Evolutionary conservation across 768 basidiomycete genomes (phyloP).

Genomic region (Lactifluus echinatus): DNA sequence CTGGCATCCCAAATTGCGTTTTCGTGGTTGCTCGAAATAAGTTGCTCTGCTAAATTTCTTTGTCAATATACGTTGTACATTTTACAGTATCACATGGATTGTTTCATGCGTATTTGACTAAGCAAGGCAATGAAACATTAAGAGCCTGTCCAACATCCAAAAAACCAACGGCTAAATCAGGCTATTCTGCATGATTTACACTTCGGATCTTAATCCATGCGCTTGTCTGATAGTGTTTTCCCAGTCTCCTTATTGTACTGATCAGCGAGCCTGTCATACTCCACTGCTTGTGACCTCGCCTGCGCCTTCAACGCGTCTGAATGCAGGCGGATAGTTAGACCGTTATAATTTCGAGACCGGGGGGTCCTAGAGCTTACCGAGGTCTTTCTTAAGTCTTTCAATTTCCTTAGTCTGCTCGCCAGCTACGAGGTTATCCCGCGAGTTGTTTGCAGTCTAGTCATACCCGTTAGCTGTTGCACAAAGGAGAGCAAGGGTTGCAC

Average conservation of each 20-base stretch:
- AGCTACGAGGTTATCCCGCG: constrained; percentile 25
- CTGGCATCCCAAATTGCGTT: background rate
- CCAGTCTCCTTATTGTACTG: constrained; percentile 69
- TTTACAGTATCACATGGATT: background rate
- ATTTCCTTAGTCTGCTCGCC: constrained; percentile 47
- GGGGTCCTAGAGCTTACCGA: constrained; percentile 28
- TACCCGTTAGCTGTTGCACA: background rate
- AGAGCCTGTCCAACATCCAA: background rate
- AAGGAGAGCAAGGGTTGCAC: background rate
- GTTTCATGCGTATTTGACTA: background rate
- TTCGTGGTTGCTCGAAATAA: background rate
- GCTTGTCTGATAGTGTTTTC: constrained; percentile 46
- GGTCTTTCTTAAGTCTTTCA: constrained; percentile 57
- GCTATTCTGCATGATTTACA: background rate
- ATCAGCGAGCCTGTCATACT: constrained; percentile 77
- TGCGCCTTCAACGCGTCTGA: constrained; percentile 78
- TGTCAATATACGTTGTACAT: background rate
- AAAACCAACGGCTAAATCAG: background rate
- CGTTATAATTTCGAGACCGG: background rate
- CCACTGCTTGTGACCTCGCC: constrained; percentile 63
- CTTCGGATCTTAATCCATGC: constrained; percentile 40
- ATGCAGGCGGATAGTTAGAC: background rate
- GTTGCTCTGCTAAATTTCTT: background rate
- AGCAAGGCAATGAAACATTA: background rate
- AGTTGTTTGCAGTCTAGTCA: constrained; percentile 29